These are phyloP conservation scores for Tuber microsphaerosporum DNA, from an alignment of 495 filamentous ascomycete species.

Conservation along the genomic window DNA sequence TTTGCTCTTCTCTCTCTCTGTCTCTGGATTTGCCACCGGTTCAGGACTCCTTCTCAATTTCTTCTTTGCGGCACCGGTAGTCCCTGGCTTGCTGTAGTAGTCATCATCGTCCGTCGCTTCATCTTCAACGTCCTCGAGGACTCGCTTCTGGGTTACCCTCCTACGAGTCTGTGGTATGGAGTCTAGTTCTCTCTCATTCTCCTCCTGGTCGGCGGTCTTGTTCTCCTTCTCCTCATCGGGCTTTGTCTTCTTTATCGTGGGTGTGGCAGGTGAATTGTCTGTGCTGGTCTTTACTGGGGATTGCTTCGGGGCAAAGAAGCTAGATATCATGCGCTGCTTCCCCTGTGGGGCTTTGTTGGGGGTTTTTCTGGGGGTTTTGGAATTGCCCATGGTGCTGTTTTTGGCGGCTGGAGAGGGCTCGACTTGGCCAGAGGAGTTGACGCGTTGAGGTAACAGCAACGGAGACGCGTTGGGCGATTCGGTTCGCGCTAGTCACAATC, in stretches of 20 bases:
- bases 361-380: slow-evolving; percentile 24
- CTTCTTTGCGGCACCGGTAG: slow-evolving; percentile 23
- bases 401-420: slow-evolving; percentile 4
- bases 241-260: slow-evolving; percentile 15
- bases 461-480: not conserved
- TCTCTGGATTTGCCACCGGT: slow-evolving; percentile 15
- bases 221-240: slow-evolving; percentile 29
- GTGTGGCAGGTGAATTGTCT: slow-evolving; percentile 1
- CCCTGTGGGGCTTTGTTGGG: not conserved
- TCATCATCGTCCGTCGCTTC: slow-evolving; percentile 32
- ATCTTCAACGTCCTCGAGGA: slow-evolving; percentile 27
- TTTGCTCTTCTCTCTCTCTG: slow-evolving; percentile 16
- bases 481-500: not conserved
- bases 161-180: slow-evolving; percentile 4
- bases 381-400: slow-evolving; percentile 11
- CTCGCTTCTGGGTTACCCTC: slow-evolving; percentile 20
- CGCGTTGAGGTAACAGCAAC: not conserved
- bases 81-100: slow-evolving; percentile 20
- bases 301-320: slow-evolving; percentile 33
- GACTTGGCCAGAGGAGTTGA: not conserved
- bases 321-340: slow-evolving; percentile 33
- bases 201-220: slow-evolving; percentile 6
- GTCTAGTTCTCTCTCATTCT: slow-evolving; percentile 8
- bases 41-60: slow-evolving; percentile 18
- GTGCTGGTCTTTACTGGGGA: slow-evolving; percentile 9